Conservation (phyloP, 2,329 filamentous ascomycete genomes). For the Hypoxylon sp. region DNA sequence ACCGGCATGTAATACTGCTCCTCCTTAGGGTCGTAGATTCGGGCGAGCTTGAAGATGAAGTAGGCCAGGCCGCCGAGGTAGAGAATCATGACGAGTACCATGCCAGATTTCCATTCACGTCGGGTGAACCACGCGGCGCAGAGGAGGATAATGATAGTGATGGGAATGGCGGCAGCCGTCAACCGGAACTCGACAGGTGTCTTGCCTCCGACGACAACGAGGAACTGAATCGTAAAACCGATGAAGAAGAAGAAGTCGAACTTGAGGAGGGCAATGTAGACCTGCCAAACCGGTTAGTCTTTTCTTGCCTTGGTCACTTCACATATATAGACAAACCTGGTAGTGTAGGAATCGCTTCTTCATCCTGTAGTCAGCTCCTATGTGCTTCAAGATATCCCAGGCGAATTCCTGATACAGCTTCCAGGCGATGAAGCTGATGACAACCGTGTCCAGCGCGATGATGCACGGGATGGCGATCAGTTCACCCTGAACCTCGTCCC, state of each 20-base stretch:
- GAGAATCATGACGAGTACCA: constrained; percentile 79
- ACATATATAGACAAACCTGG: constrained; percentile 68
- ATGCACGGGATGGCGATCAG: constrained; percentile 87
- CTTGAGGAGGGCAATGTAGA: constrained; percentile 96
- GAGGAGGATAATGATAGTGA: constrained; percentile 89
- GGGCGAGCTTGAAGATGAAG: constrained; percentile 97
- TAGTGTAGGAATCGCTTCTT: constrained; percentile 96
- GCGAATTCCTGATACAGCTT: constrained; percentile 98
- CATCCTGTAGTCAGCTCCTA: constrained; percentile 95
- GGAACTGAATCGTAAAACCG: constrained; percentile 96
- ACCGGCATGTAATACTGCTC: constrained; percentile 75
- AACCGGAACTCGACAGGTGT: constrained; percentile 80
- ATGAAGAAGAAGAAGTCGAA: constrained; percentile 99
- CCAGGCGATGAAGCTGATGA: constrained; percentile 83
- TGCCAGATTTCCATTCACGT: constrained; percentile 80
- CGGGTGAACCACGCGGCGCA: constrained; percentile 86
- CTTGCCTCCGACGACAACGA: constrained; percentile 82
- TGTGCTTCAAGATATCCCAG: constrained; percentile 99
- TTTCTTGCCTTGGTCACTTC: neutral
- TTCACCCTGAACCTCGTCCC: constrained; percentile 74
- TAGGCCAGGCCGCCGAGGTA: constrained; percentile 91
- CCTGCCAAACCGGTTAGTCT: constrained; percentile 59
- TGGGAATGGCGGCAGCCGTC: constrained; percentile 86
- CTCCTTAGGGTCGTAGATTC: constrained; percentile 81
- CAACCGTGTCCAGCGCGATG: constrained; percentile 76